Base-by-base conservation (phyloP, 2,329 filamentous ascomycete species). In the Cordyceps militaris region DNA sequence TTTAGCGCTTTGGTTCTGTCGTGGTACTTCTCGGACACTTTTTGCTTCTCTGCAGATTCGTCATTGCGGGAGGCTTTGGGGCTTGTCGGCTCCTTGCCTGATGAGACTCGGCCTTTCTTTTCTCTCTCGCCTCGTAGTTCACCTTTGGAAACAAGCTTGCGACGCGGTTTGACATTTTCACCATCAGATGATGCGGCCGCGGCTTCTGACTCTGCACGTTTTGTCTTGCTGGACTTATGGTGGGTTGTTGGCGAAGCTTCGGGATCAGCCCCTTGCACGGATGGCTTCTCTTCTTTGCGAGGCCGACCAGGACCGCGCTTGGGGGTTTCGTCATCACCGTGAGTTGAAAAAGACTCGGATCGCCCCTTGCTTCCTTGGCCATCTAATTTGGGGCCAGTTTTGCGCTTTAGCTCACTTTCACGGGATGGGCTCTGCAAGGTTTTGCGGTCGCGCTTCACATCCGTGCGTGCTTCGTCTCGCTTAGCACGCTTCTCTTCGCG, bases 121-220 rank as follows among this genome's bases (percentile, higher is more conserved):
- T 83, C 79, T 19, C 80, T 74, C 64, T 84, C 81, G 10, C 80
- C 80, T 60, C 83, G 81, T 40, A 85, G 69, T 58, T 86, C 84
- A 53, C 79, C 80, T 36, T 84, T 84, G 1, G 84, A 86, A 21
- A 87, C 76, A 11, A 87, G 75, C 65, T 86, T 87, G 40, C 82
- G 76, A 24, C 84, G 73, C 2, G 83, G 83, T 65, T 86, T 87
- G 23, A 75, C 67, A 9, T 79, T 69, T 65, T 84, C 82, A 2
- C 77, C 83, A 64, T 81, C 81, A 34, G 82, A 84, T 0, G 80
- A 82, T 7, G 75, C 71, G 2, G 71, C 75, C 14, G 77, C 74
- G 24, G 74, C 61, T 49, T 86, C 84, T 0, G 79, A 75, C 53
- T 86, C 83, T 1, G 74, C 68, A 48, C 78, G 77, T 62, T 79